Conservation (phyloP, 2,329 filamentous ascomycete genomes). For the Fusarium sp. region DNA sequence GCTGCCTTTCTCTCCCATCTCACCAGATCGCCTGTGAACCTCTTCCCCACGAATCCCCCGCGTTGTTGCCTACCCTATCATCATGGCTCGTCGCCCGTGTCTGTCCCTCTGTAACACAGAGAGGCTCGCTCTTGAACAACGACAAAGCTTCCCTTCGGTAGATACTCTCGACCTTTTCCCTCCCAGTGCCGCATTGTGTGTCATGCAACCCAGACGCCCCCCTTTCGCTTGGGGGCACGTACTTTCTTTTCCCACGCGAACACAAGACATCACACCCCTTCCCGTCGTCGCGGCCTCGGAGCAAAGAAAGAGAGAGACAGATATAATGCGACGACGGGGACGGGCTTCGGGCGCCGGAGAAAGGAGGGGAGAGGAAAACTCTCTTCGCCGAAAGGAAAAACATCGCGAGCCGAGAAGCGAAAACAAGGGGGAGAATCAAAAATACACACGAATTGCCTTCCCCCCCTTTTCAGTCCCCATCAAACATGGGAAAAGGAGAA, state of each 20-base stretch:
- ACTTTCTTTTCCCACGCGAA: background rate
- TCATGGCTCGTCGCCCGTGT: background rate
- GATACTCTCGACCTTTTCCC: conserved; percentile 17
- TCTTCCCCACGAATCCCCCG: background rate
- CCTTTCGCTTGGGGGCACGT: background rate
- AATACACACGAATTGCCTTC: background rate
- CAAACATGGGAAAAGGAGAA: conserved; percentile 9
- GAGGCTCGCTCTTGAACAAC: conserved; percentile 7
- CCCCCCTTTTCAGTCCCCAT: background rate
- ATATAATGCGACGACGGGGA: conserved; percentile 23
- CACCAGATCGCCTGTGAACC: conserved; percentile 6
- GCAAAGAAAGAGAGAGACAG: background rate
- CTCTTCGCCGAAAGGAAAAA: background rate
- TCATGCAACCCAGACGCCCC: background rate
- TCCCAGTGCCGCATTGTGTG: conserved; percentile 6
- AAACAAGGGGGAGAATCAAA: background rate
- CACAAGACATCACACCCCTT: background rate
- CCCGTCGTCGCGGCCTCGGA: conserved; percentile 8
- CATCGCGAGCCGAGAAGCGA: conserved; percentile 1
- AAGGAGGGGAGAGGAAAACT: background rate
- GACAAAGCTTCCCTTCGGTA: conserved; percentile 28
- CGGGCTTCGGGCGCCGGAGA: background rate
- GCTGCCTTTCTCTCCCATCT: background rate
- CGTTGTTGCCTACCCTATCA: background rate
- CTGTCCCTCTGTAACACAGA: conserved; percentile 18